Evolutionary conservation across 2,329 filamentous ascomycete species (phyloP).

Genomic region (Ophiostoma ips): DNA sequence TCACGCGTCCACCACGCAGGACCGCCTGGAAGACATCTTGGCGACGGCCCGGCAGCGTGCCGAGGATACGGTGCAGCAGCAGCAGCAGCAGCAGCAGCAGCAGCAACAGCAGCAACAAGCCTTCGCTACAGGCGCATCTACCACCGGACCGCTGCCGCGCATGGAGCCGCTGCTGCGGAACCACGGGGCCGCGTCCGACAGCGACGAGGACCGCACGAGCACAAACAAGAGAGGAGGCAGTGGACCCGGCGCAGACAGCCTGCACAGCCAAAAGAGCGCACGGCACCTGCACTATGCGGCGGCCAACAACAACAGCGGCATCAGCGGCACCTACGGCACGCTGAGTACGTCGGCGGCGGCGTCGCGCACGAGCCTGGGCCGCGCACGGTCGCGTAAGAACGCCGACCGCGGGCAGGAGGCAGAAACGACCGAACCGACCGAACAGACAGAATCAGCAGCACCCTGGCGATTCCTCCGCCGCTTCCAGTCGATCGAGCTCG

Average conservation of each 20-base stretch:
- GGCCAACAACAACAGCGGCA: too few species aligned
- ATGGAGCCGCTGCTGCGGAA: constrained; percentile 13
- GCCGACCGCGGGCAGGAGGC: not conserved
- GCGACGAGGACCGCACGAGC: constrained; percentile 11
- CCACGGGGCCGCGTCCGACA: constrained; percentile 8
- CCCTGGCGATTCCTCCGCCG: constrained; percentile 25
- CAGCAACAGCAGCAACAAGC: constrained; percentile 9
- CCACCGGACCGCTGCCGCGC: too few species aligned
- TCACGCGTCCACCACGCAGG: constrained; percentile 19
- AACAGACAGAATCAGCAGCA: constrained; percentile 1
- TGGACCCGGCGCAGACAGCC: too few species aligned
- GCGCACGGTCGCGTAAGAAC: not conserved
- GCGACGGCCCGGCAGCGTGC: constrained; percentile 20
- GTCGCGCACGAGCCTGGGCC: not conserved
- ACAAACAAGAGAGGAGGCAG: too few species aligned
- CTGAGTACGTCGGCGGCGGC: not conserved
- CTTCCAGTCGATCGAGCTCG: constrained; percentile 55
- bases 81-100: constrained; percentile 11
- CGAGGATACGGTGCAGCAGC: constrained; percentile 11
- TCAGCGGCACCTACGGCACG: constrained; percentile 4
- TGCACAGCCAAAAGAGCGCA: constrained; percentile 9
- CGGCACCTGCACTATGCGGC: constrained; percentile 8
- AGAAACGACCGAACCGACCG: not conserved
- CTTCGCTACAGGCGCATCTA: too few species aligned
- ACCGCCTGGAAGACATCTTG: constrained; percentile 21